Evolutionary conservation across 306 rosid species (phyloP).

Genomic region (Calophaca sinica): DNA sequence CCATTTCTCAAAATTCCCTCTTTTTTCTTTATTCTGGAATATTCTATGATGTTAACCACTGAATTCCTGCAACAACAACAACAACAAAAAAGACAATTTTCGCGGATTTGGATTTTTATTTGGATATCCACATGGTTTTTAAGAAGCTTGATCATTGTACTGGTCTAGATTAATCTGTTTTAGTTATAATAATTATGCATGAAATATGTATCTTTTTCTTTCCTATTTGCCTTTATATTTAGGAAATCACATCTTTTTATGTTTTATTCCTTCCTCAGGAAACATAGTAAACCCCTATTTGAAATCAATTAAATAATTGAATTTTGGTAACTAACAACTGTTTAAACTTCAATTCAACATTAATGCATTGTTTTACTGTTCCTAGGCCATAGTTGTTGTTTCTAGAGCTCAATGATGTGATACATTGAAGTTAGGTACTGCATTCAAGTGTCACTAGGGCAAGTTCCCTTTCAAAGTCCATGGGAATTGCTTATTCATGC

Average conservation of each 20-base stretch:
- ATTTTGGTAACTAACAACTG: slow-evolving; percentile 8
- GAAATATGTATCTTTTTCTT: background rate
- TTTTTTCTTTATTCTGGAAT: background rate
- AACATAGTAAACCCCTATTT: slow-evolving; percentile 1
- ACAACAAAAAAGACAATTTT: background rate
- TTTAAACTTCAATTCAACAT: slow-evolving; percentile 19
- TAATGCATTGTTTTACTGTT: slow-evolving; percentile 6
- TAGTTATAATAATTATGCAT: too few relatives aligned
- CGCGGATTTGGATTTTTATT: too few relatives aligned
- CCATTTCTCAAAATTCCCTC: background rate
- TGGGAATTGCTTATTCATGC: slow-evolving; percentile 27
- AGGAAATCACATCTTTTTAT: slow-evolving; percentile 1
- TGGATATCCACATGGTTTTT: background rate
- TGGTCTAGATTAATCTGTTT: slow-evolving; percentile 2
- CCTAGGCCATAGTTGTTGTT: background rate
- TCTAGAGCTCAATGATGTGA: slow-evolving; percentile 3
- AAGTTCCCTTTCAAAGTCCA: slow-evolving; percentile 22
- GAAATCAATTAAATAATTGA: background rate
- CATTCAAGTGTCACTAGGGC: background rate
- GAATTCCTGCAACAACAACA: background rate
- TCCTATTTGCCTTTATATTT: background rate
- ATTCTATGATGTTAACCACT: background rate
- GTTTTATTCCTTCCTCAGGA: background rate
- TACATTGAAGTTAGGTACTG: background rate
- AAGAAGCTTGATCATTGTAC: background rate